A percentile compares a stretch with the other conserved stretches of the same genome.
Conservation (phyloP, 2,329 filamentous ascomycete species). For the Xylaria sp. region DNA sequence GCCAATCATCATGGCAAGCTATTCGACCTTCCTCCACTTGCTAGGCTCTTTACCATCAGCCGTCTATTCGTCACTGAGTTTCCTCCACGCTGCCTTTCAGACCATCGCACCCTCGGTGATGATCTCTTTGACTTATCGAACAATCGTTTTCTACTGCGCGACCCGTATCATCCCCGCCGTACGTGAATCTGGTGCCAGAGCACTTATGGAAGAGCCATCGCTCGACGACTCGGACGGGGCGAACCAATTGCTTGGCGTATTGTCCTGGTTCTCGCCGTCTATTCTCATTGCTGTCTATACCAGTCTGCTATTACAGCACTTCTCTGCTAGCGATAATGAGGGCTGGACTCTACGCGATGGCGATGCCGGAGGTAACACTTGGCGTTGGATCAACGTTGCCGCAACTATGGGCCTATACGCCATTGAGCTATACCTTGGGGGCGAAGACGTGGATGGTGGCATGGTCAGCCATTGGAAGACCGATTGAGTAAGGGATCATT, state of each 20-base stretch:
- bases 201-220: slow-evolving; percentile 83
- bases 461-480: slow-evolving; percentile 90
- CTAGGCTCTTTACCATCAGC: slow-evolving; percentile 85
- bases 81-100: slow-evolving; percentile 90
- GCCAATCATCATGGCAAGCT: slow-evolving; percentile 98
- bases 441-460: slow-evolving; percentile 79
- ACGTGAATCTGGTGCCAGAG: slow-evolving; percentile 83
- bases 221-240: slow-evolving; percentile 88
- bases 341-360: slow-evolving; percentile 89
- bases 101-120: slow-evolving; percentile 96
- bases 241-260: slow-evolving; percentile 79
- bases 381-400: slow-evolving; percentile 93
- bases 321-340: slow-evolving; percentile 77
- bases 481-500: slow-evolving; percentile 63
- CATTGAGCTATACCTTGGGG: slow-evolving; percentile 87
- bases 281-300: slow-evolving; percentile 97
- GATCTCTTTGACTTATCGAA: slow-evolving; percentile 91
- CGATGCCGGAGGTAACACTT: slow-evolving; percentile 83
- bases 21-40: slow-evolving; percentile 87
- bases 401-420: slow-evolving; percentile 91
- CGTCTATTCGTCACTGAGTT: slow-evolving; percentile 83
- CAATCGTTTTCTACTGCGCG: slow-evolving; percentile 94
- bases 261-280: slow-evolving; percentile 94
- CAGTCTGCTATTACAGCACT: slow-evolving; percentile 93
- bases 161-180: slow-evolving; percentile 96